Base-by-base conservation (phyloP, 352 stramenopile species). In the Globisporangium ultimum region DNA sequence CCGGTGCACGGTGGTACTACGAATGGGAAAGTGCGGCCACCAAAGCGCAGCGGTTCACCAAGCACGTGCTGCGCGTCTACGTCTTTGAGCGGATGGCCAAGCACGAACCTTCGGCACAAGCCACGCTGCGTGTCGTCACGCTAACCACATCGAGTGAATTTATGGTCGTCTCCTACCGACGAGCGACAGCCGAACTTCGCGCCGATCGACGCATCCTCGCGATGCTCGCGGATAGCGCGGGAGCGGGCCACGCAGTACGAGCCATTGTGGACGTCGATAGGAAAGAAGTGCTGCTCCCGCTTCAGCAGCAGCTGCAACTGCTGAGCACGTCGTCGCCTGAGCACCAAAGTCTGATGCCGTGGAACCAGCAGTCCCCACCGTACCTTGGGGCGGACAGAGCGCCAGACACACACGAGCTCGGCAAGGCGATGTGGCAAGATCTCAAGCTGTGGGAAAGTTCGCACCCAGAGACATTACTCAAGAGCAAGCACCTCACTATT, bases 161-260 rank as follows among this genome's bases (percentile, higher is more conserved):
- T 45, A 84, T 83, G 65, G 74, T 89, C 50, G 70, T 89, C 21
- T 89, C 79, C 2, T 89, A 87, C 58, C 76, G 79, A 1, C 76
- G 79, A 12, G 76, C 79, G 18, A 68, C 76, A 7, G 75, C 41
- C 43, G 76, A 85, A 47, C 62, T 80, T 22, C 66, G 63, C 8
- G 62, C 63, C 0, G 74, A 83, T n/a, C 72, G 66, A 8, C 67
- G 64, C n/a, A 63, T 75, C 20, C 42, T 69, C n/a, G 63, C 57
- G 47, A 49, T 69, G 50, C 54, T 73, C 2, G 58, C 56, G 8
- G 55, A 63, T n/a, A 68, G 55, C 36, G 51, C 55, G 13, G 41
- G 57, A 36, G 40, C 50, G 4, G 14, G 18, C 10, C 41, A 53
- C 32, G 38, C 14, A 0, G 21, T 57, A 0, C 53, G 18, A 18